These are phyloP conservation scores for Pseudogymnoascus sp. DNA, from an alignment of 2,329 filamentous ascomycete species.

Conservation along the genomic window DNA sequence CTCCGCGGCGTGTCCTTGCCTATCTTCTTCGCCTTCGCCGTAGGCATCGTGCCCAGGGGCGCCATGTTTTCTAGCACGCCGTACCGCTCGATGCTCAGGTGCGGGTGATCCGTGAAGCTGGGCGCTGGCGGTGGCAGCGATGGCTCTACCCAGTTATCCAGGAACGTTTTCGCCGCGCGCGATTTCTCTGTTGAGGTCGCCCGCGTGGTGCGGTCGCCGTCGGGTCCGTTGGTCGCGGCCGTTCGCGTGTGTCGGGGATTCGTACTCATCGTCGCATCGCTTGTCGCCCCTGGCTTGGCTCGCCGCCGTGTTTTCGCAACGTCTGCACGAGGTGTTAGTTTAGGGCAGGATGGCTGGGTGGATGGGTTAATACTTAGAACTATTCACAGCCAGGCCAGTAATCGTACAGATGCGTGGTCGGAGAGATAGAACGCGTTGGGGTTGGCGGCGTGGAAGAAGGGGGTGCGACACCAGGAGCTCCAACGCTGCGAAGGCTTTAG, in stretches of 20 bases:
- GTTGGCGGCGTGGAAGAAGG: constrained; percentile 1
- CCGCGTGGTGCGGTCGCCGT: neutral
- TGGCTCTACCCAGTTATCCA: constrained; percentile 48
- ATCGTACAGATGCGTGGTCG: neutral
- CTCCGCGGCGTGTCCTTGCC: neutral
- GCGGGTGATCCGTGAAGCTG: constrained; percentile 60
- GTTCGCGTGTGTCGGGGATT: constrained; percentile 10
- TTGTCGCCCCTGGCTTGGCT: constrained; percentile 2
- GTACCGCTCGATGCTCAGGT: constrained; percentile 57
- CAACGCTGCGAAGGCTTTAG: neutral
- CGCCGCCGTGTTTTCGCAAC: constrained; percentile 1
- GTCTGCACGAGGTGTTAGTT: constrained; percentile 5
- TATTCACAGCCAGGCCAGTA: neutral
- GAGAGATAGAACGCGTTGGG: constrained; percentile 2
- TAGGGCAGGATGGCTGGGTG: neutral
- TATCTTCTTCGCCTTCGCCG: constrained; percentile 47
- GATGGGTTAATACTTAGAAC: neutral
- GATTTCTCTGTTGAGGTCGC: constrained; percentile 14
- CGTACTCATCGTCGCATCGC: constrained; percentile 9
- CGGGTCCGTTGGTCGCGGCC: constrained; percentile 10
- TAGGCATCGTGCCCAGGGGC: constrained; percentile 65
- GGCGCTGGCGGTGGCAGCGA: constrained; percentile 43
- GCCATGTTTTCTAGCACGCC: constrained; percentile 80
- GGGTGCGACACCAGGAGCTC: neutral
- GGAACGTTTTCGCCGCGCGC: constrained; percentile 19